These are phyloP conservation scores for Scolecobasidium constrictum DNA, from an alignment of 2,329 filamentous ascomycete genomes.

Conservation along the genomic window DNA sequence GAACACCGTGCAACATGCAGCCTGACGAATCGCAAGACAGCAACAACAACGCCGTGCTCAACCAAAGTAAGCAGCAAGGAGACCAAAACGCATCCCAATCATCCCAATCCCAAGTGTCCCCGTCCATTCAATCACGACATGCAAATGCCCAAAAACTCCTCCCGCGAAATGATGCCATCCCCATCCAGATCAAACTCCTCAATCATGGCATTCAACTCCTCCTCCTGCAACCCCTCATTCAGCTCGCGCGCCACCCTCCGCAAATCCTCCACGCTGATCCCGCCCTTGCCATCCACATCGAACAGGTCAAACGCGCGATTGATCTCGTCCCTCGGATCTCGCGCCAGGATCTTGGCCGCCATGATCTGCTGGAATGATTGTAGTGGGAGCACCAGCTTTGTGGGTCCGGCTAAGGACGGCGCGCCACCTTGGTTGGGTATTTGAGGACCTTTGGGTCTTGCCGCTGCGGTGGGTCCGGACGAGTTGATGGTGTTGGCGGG, in stretches of 20 bases:
- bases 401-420: slow-evolving; percentile 32
- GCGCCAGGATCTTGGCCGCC: slow-evolving; percentile 65
- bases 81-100: too few species aligned
- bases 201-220: slow-evolving; percentile 91
- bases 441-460: background rate
- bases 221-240: slow-evolving; percentile 84
- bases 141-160: slow-evolving; percentile 58
- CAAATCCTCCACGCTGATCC: slow-evolving; percentile 82
- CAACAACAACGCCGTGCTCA: too few species aligned
- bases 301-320: slow-evolving; percentile 86
- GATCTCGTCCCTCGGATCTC: slow-evolving; percentile 87
- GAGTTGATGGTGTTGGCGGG: slow-evolving; percentile 23
- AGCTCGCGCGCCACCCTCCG: slow-evolving; percentile 79
- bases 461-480: slow-evolving; percentile 2
- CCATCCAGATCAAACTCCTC: slow-evolving; percentile 95
- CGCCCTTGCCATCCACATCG: slow-evolving; percentile 82
- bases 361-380: slow-evolving; percentile 54
- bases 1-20: too few species aligned
- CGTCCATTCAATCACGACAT: slow-evolving; percentile 27
- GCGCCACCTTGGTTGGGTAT: slow-evolving; percentile 12
- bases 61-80: too few species aligned
- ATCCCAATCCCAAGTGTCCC: too few species aligned
- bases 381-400: slow-evolving; percentile 60
- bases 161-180: slow-evolving; percentile 61
- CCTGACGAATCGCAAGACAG: too few species aligned